Base-by-base conservation (phyloP, 2,329 filamentous ascomycete genomes). In the Dryadomyces sulphureus region DNA sequence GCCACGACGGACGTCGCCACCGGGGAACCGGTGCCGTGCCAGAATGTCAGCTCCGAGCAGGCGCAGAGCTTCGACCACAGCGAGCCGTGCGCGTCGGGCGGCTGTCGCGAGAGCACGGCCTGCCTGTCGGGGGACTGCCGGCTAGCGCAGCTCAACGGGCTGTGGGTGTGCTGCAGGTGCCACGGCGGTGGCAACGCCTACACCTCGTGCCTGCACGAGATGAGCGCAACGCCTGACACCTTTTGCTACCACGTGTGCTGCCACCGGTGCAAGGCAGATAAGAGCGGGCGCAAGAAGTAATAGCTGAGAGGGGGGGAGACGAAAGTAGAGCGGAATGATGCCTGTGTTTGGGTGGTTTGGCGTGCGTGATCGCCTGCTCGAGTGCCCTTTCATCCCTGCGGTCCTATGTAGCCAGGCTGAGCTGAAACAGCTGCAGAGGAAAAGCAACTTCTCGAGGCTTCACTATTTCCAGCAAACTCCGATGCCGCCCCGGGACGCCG, bases 221-320 rank as follows among this genome's bases (percentile, higher is more conserved):
- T 67, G 62, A 61, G 59, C 45, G 62, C 61, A 12, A 65, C 66
- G 49, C 67, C 69, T 9, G 65, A 73, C 50, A 68, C 67, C 1
- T 66, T 72, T 39, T 75, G 70, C 56, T 71, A 71, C 50, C 72
- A 75, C 48, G 57, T 53, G n/a, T 64, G 71, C 43, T 75, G 71
- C 53, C 56, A 59, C 35, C 53, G 52, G 4, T 74, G 70, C 49
- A 59, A 57, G 39, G 49, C 61, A 11, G 65, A 70, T 21, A 43
- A 43, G 35, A 21, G 36, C 14, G 11, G 21, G 32, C n/a, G n/a
- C n/a, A n/a, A n/a, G n/a, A n/a, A n/a, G n/a, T n/a, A n/a, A n/a
- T n/a, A n/a, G n/a, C n/a, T n/a, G n/a, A n/a, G n/a, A n/a, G n/a
- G n/a, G n/a, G n/a, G 12, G 11, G 27, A 14, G 9, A 32, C 27